A percentile compares a stretch with the other conserved stretches of the same genome.
phyloP scores from a whole-genome alignment of 2,329 filamentous ascomycete genomes.

The Rosellinia necatrix region DNA sequence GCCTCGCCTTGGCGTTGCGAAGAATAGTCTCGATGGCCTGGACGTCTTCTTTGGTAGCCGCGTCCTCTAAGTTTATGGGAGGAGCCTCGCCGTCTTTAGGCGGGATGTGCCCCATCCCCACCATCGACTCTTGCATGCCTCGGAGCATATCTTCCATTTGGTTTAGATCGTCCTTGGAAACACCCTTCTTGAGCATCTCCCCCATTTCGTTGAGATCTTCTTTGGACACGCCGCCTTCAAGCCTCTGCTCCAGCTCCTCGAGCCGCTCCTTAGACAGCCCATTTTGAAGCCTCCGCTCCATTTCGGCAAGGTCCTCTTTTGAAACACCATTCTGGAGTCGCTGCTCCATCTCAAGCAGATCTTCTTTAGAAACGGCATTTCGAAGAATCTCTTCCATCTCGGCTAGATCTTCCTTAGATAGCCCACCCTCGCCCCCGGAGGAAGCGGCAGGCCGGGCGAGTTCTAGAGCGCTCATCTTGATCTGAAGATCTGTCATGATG shows the following conservation, averaged over 20 bases:
- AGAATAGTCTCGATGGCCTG: conserved; percentile 90
- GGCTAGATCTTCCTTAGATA: conserved; percentile 40
- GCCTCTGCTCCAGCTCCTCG: conserved; percentile 29
- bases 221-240: conserved; percentile 28
- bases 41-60: conserved; percentile 79
- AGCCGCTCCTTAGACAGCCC: conserved; percentile 54
- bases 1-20: conserved; percentile 82
- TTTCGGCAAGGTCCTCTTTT: conserved; percentile 47
- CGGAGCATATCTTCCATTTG: conserved; percentile 57
- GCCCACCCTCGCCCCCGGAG: conserved; percentile 44
- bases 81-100: conserved; percentile 35
- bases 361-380: conserved; percentile 52
- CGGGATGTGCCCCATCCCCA: conserved; percentile 35
- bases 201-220: conserved; percentile 48
- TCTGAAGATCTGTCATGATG: conserved; percentile 78
- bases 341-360: conserved; percentile 55
- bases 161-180: conserved; percentile 48
- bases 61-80: conserved; percentile 45
- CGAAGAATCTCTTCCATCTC: conserved; percentile 57
- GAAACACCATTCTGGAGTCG: conserved; percentile 52
- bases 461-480: conserved; percentile 82
- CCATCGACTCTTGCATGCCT: conserved; percentile 48
- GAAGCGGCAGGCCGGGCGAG: conserved; percentile 47
- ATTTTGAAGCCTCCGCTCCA: conserved; percentile 53
- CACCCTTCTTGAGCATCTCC: conserved; percentile 22